phyloP scores from a whole-genome alignment of 208 protist species.

The Leishmania mexicana region DNA sequence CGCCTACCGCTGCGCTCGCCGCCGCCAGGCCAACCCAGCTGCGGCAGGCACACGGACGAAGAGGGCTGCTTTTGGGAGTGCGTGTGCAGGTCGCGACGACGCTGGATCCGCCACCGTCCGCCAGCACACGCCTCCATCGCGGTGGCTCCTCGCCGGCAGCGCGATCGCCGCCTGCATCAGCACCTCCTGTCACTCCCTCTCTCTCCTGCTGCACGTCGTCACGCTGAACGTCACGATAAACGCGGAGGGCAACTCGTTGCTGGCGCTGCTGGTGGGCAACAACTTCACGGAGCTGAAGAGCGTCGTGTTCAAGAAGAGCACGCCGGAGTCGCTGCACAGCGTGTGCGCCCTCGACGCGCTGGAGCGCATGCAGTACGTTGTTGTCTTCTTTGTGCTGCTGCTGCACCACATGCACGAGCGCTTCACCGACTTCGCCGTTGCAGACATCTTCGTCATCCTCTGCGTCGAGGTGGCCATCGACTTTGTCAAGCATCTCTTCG shows the following conservation, averaged over 20 bases:
- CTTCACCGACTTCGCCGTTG: conserved; percentile 34
- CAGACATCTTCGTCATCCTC: conserved; percentile 40
- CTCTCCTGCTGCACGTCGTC: conserved; percentile 86
- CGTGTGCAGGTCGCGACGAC: not conserved
- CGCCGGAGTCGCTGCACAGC: conserved; percentile 83
- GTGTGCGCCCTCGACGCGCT: conserved; percentile 89
- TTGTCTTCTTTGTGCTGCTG: conserved; percentile 85
- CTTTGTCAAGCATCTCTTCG: conserved; percentile 92
- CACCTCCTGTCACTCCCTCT: conserved; percentile 70
- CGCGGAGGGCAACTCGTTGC: conserved; percentile 83
- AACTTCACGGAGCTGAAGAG: conserved; percentile 95
- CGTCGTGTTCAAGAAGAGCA: conserved; percentile 92
- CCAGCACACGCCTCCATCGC: conserved; percentile 9
- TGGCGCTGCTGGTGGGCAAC: conserved; percentile 94
- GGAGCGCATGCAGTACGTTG: conserved; percentile 24
- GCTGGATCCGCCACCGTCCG: not conserved
- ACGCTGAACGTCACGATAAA: conserved; percentile 95
- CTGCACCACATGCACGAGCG: conserved; percentile 33
- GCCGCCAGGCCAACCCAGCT: not conserved
- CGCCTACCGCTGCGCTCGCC: conserved; percentile 1
- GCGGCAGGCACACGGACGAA: not conserved
- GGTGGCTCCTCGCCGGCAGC: conserved; percentile 34
- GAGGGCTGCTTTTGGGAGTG: not conserved
- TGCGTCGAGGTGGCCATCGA: conserved; percentile 85
- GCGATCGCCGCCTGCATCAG: conserved; percentile 33